These are phyloP conservation scores for Priceomyces melissophilus DNA, from an alignment of 805 yeast genomes.

Conservation along the genomic window DNA sequence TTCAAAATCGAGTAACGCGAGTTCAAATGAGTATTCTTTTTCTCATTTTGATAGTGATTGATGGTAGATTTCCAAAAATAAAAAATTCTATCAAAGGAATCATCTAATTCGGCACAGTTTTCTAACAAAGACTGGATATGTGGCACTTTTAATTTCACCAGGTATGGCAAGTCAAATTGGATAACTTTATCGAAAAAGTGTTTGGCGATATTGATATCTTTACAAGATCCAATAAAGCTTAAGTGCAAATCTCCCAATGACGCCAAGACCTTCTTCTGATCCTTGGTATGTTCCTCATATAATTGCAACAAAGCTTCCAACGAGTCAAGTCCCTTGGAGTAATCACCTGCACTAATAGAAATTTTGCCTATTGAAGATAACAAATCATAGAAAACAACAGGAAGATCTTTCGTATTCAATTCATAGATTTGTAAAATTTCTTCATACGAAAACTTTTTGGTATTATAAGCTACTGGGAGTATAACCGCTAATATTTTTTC, in stretches of 20 bases:
- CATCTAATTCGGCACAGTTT: constrained; percentile 56
- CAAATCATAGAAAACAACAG: constrained; percentile 43
- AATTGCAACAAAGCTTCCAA: constrained; percentile 58
- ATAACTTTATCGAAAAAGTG: constrained; percentile 74
- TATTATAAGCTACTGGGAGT: constrained; percentile 61
- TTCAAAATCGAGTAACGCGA: constrained; percentile 72
- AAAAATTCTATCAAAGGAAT: constrained; percentile 55
- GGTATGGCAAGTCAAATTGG: constrained; percentile 67
- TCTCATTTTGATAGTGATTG: constrained; percentile 44
- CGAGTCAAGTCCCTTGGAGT: constrained; percentile 59
- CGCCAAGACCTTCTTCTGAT: constrained; percentile 34
- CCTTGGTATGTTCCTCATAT: constrained; percentile 29
- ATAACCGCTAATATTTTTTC: constrained; percentile 68
- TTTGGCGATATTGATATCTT: constrained; percentile 67
- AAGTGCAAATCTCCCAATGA: constrained; percentile 72
- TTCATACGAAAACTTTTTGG: constrained; percentile 56
- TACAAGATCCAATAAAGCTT: constrained; percentile 73
- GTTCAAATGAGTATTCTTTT: constrained; percentile 51
- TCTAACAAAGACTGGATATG: constrained; percentile 61
- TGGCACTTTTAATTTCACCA: constrained; percentile 68
- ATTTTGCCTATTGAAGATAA: constrained; percentile 73
- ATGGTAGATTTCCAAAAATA: constrained; percentile 63
- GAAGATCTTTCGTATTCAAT: constrained; percentile 29
- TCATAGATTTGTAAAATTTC: constrained; percentile 59
- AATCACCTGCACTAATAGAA: constrained; percentile 61